Evolutionary conservation across 805 yeast species (phyloP).

Genomic region (Myxozyma sirexii): DNA sequence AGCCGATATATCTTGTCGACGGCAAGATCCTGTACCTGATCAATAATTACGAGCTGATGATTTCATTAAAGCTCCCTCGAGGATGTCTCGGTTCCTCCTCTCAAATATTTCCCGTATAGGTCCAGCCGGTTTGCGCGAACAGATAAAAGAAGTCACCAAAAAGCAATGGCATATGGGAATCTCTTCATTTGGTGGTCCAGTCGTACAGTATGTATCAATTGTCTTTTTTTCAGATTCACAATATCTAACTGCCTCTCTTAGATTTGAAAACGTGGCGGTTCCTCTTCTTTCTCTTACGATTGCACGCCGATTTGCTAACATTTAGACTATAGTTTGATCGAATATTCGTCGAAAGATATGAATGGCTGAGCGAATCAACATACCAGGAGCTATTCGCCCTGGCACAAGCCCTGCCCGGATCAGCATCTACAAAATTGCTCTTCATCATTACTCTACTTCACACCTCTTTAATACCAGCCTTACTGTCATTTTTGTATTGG

Average conservation of each 20-base stretch:
- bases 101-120: background rate
- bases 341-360: slow-evolving; percentile 24
- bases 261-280: slow-evolving; percentile 10
- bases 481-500: slow-evolving; percentile 29
- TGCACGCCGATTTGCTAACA: background rate
- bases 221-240: background rate
- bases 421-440: slow-evolving; percentile 29
- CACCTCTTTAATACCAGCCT: slow-evolving; percentile 21
- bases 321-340: slow-evolving; percentile 17
- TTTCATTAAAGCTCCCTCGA: background rate
- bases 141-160: slow-evolving; percentile 22
- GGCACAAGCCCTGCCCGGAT: slow-evolving; percentile 32
- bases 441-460: slow-evolving; percentile 28
- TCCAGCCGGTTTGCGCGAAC: background rate
- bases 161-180: slow-evolving; percentile 32
- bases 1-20: too few species aligned
- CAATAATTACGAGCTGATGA: background rate
- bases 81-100: background rate
- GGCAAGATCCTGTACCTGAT: background rate
- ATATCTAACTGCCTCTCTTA: background rate
- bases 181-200: slow-evolving; percentile 28
- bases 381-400: slow-evolving; percentile 30
- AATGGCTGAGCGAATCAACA: slow-evolving; percentile 25
- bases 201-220: slow-evolving; percentile 22
- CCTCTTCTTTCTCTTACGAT: background rate